Percentiles rank a stretch among this genome's conserved stretches.
Conservation (phyloP, 129 eudicot species). For the Dittrichia graveolens region DNA sequence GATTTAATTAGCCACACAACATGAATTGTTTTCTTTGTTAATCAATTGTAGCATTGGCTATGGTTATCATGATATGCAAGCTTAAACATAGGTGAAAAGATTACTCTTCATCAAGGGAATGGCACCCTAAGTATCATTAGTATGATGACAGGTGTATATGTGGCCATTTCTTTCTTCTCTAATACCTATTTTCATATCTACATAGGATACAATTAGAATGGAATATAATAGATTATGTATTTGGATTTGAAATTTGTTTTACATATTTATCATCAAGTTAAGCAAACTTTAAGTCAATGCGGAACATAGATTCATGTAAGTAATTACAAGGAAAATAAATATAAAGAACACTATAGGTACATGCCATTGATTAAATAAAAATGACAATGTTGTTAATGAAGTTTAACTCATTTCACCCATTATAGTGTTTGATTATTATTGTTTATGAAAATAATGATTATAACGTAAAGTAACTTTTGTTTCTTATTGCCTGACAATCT, state of each 20-base stretch:
- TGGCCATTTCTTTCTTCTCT: conserved; percentile 22
- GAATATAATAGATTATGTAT: not conserved
- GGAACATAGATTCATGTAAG: no score
- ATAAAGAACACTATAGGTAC: no score
- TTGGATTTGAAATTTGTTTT: no score
- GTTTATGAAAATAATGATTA: no score
- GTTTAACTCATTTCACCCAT: no score
- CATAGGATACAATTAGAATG: conserved; percentile 9
- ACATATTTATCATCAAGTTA: no score
- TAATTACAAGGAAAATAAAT: no score
- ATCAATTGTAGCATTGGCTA: conserved; percentile 58
- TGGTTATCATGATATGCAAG: conserved; percentile 77
- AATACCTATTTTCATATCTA: not conserved
- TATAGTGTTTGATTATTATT: no score
- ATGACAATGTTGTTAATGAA: conserved; percentile 76
- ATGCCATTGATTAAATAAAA: no score
- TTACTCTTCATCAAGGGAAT: conserved; percentile 56
- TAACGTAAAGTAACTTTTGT: conserved; percentile 15
- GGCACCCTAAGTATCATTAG: conserved; percentile 70
- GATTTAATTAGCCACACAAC: not conserved
- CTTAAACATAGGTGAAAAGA: conserved; percentile 53
- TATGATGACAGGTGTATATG: conserved; percentile 82
- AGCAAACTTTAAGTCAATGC: no score
- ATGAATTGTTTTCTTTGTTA: not conserved
- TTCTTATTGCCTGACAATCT: conserved; percentile 45